Base-by-base conservation (phyloP, 805 yeast species). In the Danielia reshetovae region DNA sequence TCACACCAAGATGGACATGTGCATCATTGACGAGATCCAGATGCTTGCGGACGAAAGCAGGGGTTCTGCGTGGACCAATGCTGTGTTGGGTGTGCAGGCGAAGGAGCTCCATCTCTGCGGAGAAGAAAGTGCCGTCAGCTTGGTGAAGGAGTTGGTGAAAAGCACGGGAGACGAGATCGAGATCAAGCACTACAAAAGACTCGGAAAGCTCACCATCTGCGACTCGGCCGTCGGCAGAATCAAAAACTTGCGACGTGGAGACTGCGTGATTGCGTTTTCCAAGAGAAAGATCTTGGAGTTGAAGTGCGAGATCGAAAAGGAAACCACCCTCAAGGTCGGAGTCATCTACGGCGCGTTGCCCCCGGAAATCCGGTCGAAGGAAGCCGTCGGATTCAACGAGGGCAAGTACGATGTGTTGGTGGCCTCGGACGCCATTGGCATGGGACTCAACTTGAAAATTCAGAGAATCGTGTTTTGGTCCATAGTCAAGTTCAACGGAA, bases 351-450 rank as follows among this genome's bases (percentile, higher is more conserved):
- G 99, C 15, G 89, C 95, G 0, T 65, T 93, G 28, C 99, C 99
- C 0, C 95, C 97, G 1, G 97, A 93, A 54, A 86, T 90, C 0
- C 74, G 99, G 46, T 77, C 87, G 3, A 77, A 77, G 45, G 96
- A 93, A 52, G 95, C 97, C 0, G 57, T 65, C 18, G 67, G 74
- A 30, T 93, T 93, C 58, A 93, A 93, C 53, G 62, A 54, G n/a
- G 90, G 95, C 2, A 72, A 74, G 23, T 82, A 77, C 43, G 93
- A 89, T 49, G 72, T 85, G n/a, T 65, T 93, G 24, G 85, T 93
- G 5, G 97, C 98, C 1, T 85, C 96, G 2, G 97, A 93, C 63
- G 98, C 98, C 0, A 79, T 93, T 42, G 98, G 98, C 2, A 90
- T 93, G 97, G 98, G 98, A 0, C 68, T 93, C 35, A 93, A 93